phyloP scores from a whole-genome alignment of 306 rosid species.

The Vachellia collinsii region DNA sequence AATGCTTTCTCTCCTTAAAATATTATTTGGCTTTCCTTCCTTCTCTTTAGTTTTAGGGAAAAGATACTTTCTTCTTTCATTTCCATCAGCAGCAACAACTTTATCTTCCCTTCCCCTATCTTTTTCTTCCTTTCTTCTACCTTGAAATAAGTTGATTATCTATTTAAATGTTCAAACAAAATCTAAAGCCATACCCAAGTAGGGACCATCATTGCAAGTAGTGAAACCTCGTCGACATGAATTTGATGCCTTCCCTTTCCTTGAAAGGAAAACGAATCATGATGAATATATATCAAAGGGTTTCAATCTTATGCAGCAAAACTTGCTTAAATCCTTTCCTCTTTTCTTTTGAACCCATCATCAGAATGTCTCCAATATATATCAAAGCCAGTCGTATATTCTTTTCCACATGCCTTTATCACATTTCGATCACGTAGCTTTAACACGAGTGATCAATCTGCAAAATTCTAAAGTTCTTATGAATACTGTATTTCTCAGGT shows the following conservation, averaged over 20 bases:
- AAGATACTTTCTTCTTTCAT: not conserved
- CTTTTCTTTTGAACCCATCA: not conserved
- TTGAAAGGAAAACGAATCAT: not conserved
- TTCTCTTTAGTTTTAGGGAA: not conserved
- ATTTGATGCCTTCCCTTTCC: slow-evolving; percentile 6
- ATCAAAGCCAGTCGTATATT: too few relatives aligned
- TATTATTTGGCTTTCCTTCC: too few relatives aligned
- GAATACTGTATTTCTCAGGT: not conserved
- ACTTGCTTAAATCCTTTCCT: not conserved
- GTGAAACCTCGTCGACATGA: not conserved
- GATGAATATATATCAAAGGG: too few relatives aligned
- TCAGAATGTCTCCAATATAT: too few relatives aligned
- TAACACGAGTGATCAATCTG: not conserved
- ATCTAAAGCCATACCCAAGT: not conserved
- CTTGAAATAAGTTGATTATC: not conserved
- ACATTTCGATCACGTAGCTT: not conserved
- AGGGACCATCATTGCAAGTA: not conserved
- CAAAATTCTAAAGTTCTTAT: not conserved
- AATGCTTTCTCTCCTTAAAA: too few relatives aligned
- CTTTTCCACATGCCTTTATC: not conserved
- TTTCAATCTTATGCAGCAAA: too few relatives aligned
- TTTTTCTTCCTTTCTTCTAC: not conserved
- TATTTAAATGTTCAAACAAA: not conserved
- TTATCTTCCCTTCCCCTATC: not conserved
- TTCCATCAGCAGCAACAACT: not conserved